phyloP scores from a whole-genome alignment of 345 rosid species.

The Orychophragmus violaceus region DNA sequence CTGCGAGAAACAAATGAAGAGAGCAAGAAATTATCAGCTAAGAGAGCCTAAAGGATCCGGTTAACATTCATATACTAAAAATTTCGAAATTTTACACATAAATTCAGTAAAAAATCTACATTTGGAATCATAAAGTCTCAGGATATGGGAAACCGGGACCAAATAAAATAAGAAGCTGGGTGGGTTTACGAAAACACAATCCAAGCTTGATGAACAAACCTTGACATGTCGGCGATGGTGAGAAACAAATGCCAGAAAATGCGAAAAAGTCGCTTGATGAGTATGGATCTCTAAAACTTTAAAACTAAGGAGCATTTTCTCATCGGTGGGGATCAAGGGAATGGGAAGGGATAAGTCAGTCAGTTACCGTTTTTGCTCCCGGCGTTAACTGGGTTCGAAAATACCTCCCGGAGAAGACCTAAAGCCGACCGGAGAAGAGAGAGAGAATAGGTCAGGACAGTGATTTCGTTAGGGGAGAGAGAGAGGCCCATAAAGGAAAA shows the following conservation, averaged over 20 bases:
- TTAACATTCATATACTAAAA: neutral
- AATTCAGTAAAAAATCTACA: neutral
- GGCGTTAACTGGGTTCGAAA: constrained; percentile 19
- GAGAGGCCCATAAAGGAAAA: constrained; percentile 21
- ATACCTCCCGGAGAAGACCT: constrained; percentile 23
- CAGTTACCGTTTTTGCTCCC: neutral
- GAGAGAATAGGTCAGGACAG: constrained; percentile 23
- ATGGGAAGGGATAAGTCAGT: neutral
- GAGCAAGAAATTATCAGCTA: neutral
- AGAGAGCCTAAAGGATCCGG: neutral
- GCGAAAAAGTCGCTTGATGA: constrained; percentile 1
- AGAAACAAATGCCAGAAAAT: neutral
- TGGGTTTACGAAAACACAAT: neutral
- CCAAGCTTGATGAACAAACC: constrained; percentile 14
- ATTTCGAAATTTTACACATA: constrained; percentile 2
- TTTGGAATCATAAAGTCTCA: constrained; percentile 8
- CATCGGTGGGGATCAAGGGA: constrained; percentile 1
- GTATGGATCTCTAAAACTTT: constrained; percentile 27
- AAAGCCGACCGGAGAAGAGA: constrained; percentile 20
- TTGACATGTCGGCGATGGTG: constrained; percentile 26
- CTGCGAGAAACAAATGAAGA: constrained; percentile 9
- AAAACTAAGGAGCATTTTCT: constrained; percentile 25
- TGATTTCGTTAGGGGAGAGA: neutral
- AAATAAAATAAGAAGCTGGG: neutral
- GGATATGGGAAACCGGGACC: constrained; percentile 13